Base-by-base conservation (phyloP, 106 monocot genomes). In the Xerophyta viscosa region DNA sequence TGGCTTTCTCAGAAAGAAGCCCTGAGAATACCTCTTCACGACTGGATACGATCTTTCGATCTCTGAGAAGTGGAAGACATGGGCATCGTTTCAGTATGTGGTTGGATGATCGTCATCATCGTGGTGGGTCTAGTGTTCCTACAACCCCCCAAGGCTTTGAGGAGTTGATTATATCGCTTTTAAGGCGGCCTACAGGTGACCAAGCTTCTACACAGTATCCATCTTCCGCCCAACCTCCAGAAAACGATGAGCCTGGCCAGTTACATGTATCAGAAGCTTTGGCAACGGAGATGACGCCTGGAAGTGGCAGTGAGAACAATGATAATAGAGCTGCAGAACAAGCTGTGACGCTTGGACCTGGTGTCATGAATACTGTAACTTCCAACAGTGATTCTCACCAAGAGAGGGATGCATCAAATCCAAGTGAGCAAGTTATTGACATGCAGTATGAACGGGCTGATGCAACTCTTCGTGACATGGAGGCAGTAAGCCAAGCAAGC, bases 401-500 rank as follows among this genome's bases (percentile, higher is more conserved):
- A 53, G 80, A 74, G 52, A 59, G 75, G 37, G 61, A 77, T 22
- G 48, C 61, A 45, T 61, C 72, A 13, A 69, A 48, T 71, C 54
- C 68, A 43, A 72, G 48, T 55, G 94, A 89, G 21, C 85, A 89
- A 60, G 73, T 62, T 30, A 62, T 71, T 61, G 88, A 79, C 27
- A 90, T 99, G 90, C 98, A 90, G 56, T 86, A 72, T 75, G 90
- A 99, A 48, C 64, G 77, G 15, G 74, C 68, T 64, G 96, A 89
- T 70, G 57, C 64, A 31, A 63, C 68, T 57, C 63, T 60, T 24
- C 79, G 98, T 56, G 98, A 99, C 67, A 76, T 82, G 41, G 96
- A 98, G 68, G 90, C 86, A 36, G 86, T 83, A 15, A 99, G 98
- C 66, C 86, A 86, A 60, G 98, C 69, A 58, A 90, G 98, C 72